phyloP scores from a whole-genome alignment of 1,284 basidiomycete species.

The Leccinum solheimii region DNA sequence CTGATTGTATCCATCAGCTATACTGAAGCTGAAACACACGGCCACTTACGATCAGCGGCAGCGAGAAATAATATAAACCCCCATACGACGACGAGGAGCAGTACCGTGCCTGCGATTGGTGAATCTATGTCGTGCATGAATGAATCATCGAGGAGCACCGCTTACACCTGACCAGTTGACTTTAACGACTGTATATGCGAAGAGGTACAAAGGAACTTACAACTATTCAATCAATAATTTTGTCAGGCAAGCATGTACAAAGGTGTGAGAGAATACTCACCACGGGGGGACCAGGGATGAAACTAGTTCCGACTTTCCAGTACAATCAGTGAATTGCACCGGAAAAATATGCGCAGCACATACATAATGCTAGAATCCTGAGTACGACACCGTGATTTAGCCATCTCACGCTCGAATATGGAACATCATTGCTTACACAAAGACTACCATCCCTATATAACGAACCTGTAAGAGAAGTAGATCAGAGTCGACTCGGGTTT shows the following conservation, averaged over 20 bases:
- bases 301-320: constrained; percentile 17
- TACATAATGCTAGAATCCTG: constrained; percentile 18
- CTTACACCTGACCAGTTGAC: constrained; percentile 22
- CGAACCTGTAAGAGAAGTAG: constrained; percentile 17
- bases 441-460: constrained; percentile 17
- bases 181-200: background rate
- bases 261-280: constrained; percentile 1
- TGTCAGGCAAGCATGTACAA: background rate
- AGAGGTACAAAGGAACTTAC: constrained; percentile 8
- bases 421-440: constrained; percentile 12
- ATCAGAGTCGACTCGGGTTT: background rate
- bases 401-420: background rate
- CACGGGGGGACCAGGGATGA: constrained; percentile 20
- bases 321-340: background rate
- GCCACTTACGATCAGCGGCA: constrained; percentile 22
- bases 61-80: constrained; percentile 21
- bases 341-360: background rate
- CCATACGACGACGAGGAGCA: constrained; percentile 1
- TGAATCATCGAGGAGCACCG: background rate
- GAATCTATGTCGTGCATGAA: background rate
- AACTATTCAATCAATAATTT: constrained; percentile 4
- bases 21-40: background rate
- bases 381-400: background rate
- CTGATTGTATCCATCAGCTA: constrained; percentile 9
- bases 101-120: constrained; percentile 12